Base-by-base conservation (phyloP, 2,329 filamentous ascomycete genomes). In the Stylonectria norvegica region DNA sequence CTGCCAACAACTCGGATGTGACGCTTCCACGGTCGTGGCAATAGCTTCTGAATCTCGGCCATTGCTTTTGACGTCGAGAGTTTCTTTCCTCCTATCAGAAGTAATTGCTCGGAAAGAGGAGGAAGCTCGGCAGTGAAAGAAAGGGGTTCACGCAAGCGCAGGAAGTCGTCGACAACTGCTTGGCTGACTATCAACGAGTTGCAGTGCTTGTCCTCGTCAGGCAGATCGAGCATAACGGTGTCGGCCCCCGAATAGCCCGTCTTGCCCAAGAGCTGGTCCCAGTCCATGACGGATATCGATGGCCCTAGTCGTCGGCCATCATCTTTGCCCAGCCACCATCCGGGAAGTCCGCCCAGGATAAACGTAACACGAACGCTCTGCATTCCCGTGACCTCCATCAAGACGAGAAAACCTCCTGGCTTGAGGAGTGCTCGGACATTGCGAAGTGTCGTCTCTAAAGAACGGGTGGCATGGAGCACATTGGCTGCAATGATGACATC, bases 401-500 rank as follows among this genome's bases (percentile, higher is more conserved):
- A 14, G 1, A 62, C 20, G 1, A 63, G 49, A 16, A 50, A 50
- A 1, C 60, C 60, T 3, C 54, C 54, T 2, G 51, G 46, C 37
- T 54, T 59, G 7, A 63, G 36, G 2, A 62, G 48, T 10, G 17
- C n/a, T 9, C 39, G 36, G 18, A 48, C 11, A 30, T 49, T 45
- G 5, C n/a, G 22, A 14, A 53, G 20, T 1, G 59, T 59, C 25
- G 42, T 40, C 10, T 53, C 36, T n/a, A 62, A 40, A 17, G 50
- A 45, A 15, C 42, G 45, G 5, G 59, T 60, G 4, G 59, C 55
- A 23, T 61, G 58, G 1, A 61, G 32, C 6, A 59, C 57, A 5
- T 46, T 50, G 3, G 43, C 54, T 0, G 63, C 64, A 17, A 54
- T 22, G 11, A 54, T 27, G 8, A 48, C 28, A 34, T 54, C 51